Evolutionary conservation across 2,329 filamentous ascomycete species (phyloP).

Genomic region (Calonectria pauciramosa): DNA sequence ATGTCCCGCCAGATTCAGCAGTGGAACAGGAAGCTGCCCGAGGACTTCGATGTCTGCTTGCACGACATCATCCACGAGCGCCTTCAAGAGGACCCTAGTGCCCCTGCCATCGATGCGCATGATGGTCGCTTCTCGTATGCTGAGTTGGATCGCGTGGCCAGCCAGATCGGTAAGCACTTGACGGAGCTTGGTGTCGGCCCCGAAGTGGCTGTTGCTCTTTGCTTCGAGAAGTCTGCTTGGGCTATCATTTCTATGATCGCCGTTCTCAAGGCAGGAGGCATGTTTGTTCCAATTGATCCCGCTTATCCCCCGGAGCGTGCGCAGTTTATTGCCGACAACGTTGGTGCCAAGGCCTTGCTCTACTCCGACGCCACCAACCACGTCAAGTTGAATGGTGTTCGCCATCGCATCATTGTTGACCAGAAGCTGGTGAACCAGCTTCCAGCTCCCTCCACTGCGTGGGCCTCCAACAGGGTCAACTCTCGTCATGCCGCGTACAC

Average conservation of each 20-base stretch:
- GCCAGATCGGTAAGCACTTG: background rate
- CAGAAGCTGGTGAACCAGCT: constrained; percentile 5
- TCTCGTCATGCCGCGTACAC: background rate
- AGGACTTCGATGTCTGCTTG: background rate
- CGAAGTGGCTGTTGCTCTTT: background rate
- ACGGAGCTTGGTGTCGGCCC: background rate
- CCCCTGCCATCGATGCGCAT: background rate
- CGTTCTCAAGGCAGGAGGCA: background rate
- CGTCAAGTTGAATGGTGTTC: background rate
- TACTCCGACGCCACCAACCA: background rate
- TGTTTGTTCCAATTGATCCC: background rate
- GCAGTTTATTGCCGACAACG: background rate
- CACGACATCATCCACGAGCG: background rate
- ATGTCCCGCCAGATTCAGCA: background rate
- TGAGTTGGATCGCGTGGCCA: background rate
- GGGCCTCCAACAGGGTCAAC: background rate
- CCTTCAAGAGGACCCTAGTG: background rate
- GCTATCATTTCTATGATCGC: background rate
- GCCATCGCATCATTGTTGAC: background rate
- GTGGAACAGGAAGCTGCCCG: background rate
- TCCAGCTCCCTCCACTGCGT: background rate
- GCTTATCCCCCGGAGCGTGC: background rate
- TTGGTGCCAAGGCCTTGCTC: background rate
- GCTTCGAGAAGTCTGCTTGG: constrained; percentile 5
- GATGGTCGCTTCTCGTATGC: background rate